phyloP scores from a whole-genome alignment of 805 yeast species.

The Lipomyces anomalus region DNA sequence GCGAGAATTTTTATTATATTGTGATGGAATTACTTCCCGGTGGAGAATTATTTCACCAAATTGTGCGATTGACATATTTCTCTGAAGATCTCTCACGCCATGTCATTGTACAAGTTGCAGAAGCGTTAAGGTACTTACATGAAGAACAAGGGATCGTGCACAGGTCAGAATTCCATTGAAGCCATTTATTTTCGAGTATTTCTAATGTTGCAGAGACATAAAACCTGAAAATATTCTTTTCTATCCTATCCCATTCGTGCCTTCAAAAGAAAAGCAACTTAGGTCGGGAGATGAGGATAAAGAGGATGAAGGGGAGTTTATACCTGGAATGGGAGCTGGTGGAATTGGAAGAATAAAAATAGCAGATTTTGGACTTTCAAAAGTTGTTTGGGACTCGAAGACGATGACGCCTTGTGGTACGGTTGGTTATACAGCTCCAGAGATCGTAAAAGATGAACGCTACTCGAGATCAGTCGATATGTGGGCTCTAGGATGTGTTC shows the following conservation, averaged over 20 bases:
- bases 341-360: conserved; percentile 83
- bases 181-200: background rate
- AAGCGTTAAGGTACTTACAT: conserved; percentile 65
- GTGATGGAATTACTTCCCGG: conserved; percentile 66
- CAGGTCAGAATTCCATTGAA: no score
- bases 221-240: conserved; percentile 75
- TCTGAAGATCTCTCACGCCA: conserved; percentile 68
- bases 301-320: conserved; percentile 81
- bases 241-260: conserved; percentile 46
- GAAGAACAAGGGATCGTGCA: conserved; percentile 68
- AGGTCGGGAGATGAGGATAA: conserved; percentile 44
- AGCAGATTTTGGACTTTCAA: conserved; percentile 94
- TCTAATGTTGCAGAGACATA: conserved; percentile 47
- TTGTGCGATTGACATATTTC: conserved; percentile 70
- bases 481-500: conserved; percentile 98
- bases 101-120: conserved; percentile 64
- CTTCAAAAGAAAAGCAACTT: conserved; percentile 31
- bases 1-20: conserved; percentile 50
- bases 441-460: conserved; percentile 87
- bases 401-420: conserved; percentile 99
- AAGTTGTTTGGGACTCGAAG: conserved; percentile 78
- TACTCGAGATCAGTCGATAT: conserved; percentile 93
- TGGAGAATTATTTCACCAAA: conserved; percentile 76
- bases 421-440: conserved; percentile 98
- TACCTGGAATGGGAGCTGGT: conserved; percentile 82